phyloP scores from a whole-genome alignment of 2,329 filamentous ascomycete species.

The Exophiala lecanii-corni region DNA sequence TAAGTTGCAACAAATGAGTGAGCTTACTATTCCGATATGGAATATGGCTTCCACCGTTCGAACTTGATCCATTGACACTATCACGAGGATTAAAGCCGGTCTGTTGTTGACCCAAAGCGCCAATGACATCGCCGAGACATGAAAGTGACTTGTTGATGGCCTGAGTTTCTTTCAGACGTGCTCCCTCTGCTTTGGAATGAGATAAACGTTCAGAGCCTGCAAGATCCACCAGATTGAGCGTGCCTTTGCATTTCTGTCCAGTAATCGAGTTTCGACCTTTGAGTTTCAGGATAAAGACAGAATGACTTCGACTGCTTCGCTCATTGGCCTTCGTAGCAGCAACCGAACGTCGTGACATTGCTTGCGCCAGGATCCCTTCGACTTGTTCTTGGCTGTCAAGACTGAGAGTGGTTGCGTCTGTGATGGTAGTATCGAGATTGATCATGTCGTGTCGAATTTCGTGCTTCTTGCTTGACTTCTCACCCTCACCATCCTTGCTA shows the following conservation, averaged over 20 bases:
- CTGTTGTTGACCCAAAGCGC: conserved; percentile 74
- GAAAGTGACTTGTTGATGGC: conserved; percentile 95
- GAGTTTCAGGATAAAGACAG: conserved; percentile 81
- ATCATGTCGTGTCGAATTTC: conserved; percentile 83
- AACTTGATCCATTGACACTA: conserved; percentile 10
- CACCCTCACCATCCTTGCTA: conserved; percentile 66
- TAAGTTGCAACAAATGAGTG: conserved; percentile 92
- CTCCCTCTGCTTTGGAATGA: conserved; percentile 79
- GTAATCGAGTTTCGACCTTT: conserved; percentile 66
- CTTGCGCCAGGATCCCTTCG: conserved; percentile 71
- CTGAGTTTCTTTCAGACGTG: conserved; percentile 86
- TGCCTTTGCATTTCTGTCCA: conserved; percentile 82
- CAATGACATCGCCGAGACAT: conserved; percentile 90
- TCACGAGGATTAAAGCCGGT: conserved; percentile 9
- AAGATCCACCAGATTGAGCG: conserved; percentile 90
- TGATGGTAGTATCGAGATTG: conserved; percentile 75
- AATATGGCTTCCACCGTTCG: conserved; percentile 63
- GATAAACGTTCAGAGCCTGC: conserved; percentile 89
- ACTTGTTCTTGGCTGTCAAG: conserved; percentile 78
- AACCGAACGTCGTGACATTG: conserved; percentile 81
- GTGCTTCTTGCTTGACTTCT: conserved; percentile 79
- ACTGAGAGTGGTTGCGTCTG: conserved; percentile 70
- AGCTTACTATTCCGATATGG: conserved; percentile 97
- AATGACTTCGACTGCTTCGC: conserved; percentile 88
- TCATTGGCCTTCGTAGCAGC: conserved; percentile 98